Evolutionary conservation across 768 basidiomycete species (phyloP), one percentile per base, ranked within the genome.

Genomic region (Boletus rubropictus): DNA sequence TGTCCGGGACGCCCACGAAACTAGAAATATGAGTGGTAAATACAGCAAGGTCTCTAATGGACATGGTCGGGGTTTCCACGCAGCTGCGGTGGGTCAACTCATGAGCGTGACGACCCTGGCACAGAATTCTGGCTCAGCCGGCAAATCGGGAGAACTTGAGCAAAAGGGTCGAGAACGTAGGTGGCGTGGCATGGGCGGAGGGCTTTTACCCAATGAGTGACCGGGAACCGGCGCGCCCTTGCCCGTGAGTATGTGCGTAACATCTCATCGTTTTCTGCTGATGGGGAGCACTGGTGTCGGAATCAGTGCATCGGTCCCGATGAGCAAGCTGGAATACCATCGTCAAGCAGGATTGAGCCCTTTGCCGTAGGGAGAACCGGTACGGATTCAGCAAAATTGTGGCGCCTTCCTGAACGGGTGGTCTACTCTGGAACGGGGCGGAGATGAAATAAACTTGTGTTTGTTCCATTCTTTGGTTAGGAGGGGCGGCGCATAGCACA

Each of bases 131-230:
- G 50, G 38, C 45, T 25, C 28, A 44, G 22, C 38, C 21, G 37
- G 54, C 32, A 27, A 31, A 38, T 40, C 36, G 35, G 39, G 53
- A 58, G 59, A 63, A 50, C 53, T 50, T 55, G 45, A 50, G 56
- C 31, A 40, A 51, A 39, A 44, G 10, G 46, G 54, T 49, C 51
- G 43, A 57, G 48, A 62, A 56, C 35, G 46, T 12, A 44, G 15
- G 15, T 52, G 57, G 53, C 55, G 55, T 62, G 62, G 54, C 29
- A 18, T 60, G 62, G 62, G 62, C 60, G 60, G 60, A 65, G 62
- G 61, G 60, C 42, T 36, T 22, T 36, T 14, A 10, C 20, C 28
- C 7, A n/a, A 17, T 41, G 28, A 32, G 22, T 12, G 35, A 39
- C 48, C 52, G 46, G 56, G 40, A 18, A 41, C 42, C 47, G 58